phyloP scores from a whole-genome alignment of 306 rosid species.

The barrel medic (Medicago truncatula) region DNA sequence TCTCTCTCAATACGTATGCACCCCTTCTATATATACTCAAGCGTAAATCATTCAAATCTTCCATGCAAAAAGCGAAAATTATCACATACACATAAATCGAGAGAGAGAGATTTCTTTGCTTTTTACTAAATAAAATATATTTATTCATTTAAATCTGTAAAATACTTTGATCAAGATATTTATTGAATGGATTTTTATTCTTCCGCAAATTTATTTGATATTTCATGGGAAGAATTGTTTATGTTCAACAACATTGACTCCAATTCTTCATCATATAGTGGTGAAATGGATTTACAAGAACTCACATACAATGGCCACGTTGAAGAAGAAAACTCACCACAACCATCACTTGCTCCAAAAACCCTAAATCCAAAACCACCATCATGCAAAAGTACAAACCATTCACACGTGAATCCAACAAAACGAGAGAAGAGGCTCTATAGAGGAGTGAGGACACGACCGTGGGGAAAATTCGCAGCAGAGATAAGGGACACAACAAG shows the following conservation, averaged over 20 bases:
- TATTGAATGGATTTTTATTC: constrained; percentile 4
- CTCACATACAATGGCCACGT: background rate
- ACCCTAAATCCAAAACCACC: background rate
- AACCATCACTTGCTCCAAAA: background rate
- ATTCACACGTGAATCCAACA: no score
- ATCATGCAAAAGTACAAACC: background rate
- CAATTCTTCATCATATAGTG: constrained; percentile 1
- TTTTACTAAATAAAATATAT: background rate
- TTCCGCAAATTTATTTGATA: background rate
- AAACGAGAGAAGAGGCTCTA: constrained; percentile 38
- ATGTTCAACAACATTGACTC: background rate
- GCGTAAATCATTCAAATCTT: background rate
- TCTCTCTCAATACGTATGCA: background rate
- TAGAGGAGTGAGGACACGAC: constrained; percentile 82
- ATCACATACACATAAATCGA: background rate
- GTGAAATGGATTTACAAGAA: constrained; percentile 2
- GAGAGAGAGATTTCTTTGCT: background rate
- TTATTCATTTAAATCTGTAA: background rate
- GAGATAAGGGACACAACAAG: constrained; percentile 92
- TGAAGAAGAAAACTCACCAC: background rate
- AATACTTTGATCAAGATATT: no score
- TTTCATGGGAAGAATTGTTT: constrained; percentile 19
- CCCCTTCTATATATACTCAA: constrained; percentile 11
- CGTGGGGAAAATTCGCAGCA: constrained; percentile 98
- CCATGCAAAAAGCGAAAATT: background rate